Evolutionary conservation across 2,329 filamentous ascomycete species (phyloP).

Genomic region (Xylaria sp.): DNA sequence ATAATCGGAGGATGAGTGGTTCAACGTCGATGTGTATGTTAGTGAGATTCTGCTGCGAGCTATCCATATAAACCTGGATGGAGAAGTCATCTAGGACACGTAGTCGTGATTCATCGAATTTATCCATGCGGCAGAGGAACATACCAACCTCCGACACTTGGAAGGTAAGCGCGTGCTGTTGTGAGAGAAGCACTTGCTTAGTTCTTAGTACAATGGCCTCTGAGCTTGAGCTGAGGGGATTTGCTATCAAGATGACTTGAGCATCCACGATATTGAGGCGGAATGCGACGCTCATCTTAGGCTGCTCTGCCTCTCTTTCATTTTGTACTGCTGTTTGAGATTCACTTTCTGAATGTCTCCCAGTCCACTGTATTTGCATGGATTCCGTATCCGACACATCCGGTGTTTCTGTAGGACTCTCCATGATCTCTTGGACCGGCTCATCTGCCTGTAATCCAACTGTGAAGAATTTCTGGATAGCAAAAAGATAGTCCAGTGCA

Average conservation of each 20-base stretch:
- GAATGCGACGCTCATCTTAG: constrained; percentile 82
- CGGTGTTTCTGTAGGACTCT: constrained; percentile 65
- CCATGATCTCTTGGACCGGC: constrained; percentile 61
- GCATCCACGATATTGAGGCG: constrained; percentile 95
- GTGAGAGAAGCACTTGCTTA: constrained; percentile 90
- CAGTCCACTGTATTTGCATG: constrained; percentile 60
- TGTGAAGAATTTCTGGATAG: constrained; percentile 84
- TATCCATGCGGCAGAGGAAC: constrained; percentile 99
- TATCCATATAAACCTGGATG: constrained; percentile 87
- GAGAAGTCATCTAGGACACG: constrained; percentile 98
- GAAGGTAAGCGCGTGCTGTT: constrained; percentile 92
- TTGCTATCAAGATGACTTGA: constrained; percentile 95
- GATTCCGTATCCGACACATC: constrained; percentile 71
- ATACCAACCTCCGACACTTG: constrained; percentile 96
- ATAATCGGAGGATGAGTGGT: constrained; percentile 88
- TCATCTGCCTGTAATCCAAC: constrained; percentile 77
- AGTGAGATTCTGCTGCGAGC: constrained; percentile 69
- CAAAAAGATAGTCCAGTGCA: constrained; percentile 94
- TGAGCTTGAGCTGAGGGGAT: constrained; percentile 87
- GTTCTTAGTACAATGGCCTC: constrained; percentile 96
- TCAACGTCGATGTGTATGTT: constrained; percentile 90
- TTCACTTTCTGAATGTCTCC: constrained; percentile 50
- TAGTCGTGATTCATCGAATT: constrained; percentile 88
- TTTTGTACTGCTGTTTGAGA: constrained; percentile 41
- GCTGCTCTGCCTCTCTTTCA: constrained; percentile 47